A percentile compares a stretch with the other conserved stretches of the same genome.
phyloP scores from a whole-genome alignment of 2,329 filamentous ascomycete species.

The Didymella lethalis region DNA sequence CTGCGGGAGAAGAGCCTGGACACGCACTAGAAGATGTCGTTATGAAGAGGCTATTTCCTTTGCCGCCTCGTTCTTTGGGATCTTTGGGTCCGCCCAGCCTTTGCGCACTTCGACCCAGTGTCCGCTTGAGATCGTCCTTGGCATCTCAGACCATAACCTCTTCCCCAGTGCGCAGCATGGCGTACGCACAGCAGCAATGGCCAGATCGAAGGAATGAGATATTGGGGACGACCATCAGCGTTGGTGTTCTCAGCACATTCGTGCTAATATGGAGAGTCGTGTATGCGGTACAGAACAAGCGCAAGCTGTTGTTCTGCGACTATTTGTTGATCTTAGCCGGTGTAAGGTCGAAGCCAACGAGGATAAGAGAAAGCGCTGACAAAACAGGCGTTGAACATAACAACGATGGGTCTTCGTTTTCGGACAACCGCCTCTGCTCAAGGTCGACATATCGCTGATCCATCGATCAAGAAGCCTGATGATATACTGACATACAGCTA shows the following conservation, averaged over 20 bases:
- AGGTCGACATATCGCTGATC: slow-evolving; percentile 37
- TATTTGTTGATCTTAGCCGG: slow-evolving; percentile 33
- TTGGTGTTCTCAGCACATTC: slow-evolving; percentile 28
- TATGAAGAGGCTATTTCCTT: slow-evolving; percentile 10
- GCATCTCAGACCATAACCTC: slow-evolving; percentile 1
- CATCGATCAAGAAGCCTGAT: slow-evolving; percentile 28
- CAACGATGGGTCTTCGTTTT: slow-evolving; percentile 26
- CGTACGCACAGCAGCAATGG: slow-evolving; percentile 24
- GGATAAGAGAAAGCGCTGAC: slow-evolving; percentile 2
- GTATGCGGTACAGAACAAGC: slow-evolving; percentile 28
- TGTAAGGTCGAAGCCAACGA: slow-evolving; percentile 19
- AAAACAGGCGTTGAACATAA: slow-evolving; percentile 29
- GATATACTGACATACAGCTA: slow-evolving; percentile 33
- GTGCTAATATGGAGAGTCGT: slow-evolving; percentile 34
- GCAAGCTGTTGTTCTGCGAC: slow-evolving; percentile 36
- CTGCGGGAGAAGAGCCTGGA: slow-evolving; percentile 1
- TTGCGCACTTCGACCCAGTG: slow-evolving; percentile 11
- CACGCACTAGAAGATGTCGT: not conserved
- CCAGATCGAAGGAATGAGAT: slow-evolving; percentile 30
- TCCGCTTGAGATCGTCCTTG: slow-evolving; percentile 12
- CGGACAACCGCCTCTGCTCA: slow-evolving; percentile 26
- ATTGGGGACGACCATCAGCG: slow-evolving; percentile 23
- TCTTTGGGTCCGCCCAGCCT: slow-evolving; percentile 4
- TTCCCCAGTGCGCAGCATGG: slow-evolving; percentile 19
- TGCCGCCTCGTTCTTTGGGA: slow-evolving; percentile 8